These are phyloP conservation scores for Talaromyces amestolkiae DNA, from an alignment of 2,329 filamentous ascomycete species.

Conservation along the genomic window DNA sequence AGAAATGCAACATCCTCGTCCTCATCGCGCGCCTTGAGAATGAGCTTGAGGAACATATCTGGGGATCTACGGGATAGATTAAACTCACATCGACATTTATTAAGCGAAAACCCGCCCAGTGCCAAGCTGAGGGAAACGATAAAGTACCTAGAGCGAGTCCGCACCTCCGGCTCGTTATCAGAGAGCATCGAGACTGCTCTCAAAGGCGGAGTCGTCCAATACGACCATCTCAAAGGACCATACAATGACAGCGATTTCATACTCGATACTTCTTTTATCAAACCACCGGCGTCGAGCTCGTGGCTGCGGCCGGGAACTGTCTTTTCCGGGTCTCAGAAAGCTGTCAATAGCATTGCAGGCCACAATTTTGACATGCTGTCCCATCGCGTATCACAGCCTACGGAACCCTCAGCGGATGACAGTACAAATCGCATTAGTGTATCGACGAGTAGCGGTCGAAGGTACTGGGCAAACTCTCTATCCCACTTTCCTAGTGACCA, in stretches of 20 bases:
- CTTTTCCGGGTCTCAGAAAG: conserved; percentile 62
- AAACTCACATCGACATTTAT: conserved; percentile 37
- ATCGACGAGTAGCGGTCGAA: conserved; percentile 37
- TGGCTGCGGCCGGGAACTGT: conserved; percentile 62
- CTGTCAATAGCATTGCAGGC: conserved; percentile 37
- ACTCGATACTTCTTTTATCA: conserved; percentile 52
- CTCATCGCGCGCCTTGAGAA: conserved; percentile 32
- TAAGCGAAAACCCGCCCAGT: conserved; percentile 35
- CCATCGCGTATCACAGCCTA: conserved; percentile 30
- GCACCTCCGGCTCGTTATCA: conserved; percentile 52
- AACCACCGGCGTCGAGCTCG: conserved; percentile 54
- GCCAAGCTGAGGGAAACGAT: conserved; percentile 57
- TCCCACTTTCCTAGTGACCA: conserved; percentile 16
- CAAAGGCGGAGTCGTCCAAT: conserved; percentile 52
- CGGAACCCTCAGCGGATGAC: conserved; percentile 37
- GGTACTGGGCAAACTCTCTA: conserved; percentile 33
- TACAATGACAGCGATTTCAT: conserved; percentile 58
- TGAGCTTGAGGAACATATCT: conserved; percentile 30
- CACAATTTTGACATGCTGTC: conserved; percentile 19
- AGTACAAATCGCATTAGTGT: conserved; percentile 32
- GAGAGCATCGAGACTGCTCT: conserved; percentile 55
- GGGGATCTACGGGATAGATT: conserved; percentile 38
- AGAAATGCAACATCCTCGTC: conserved; percentile 20
- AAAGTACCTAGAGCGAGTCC: conserved; percentile 60
- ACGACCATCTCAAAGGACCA: conserved; percentile 48